phyloP scores from a whole-genome alignment of 2,329 filamentous ascomycete species.

The Aureobasidium sp. region DNA sequence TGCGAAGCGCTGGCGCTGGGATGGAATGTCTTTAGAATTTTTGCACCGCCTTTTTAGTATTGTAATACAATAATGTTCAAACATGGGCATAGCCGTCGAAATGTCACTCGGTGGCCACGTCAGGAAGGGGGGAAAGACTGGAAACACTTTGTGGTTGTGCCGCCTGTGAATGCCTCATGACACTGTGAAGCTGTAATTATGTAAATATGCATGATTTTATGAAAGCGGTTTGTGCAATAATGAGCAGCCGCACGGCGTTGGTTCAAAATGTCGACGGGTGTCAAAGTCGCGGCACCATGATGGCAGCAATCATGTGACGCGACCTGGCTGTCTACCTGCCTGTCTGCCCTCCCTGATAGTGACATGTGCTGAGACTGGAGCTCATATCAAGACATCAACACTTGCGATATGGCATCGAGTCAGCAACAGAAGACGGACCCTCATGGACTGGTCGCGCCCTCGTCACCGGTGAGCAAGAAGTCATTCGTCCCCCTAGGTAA shows the following conservation, averaged over 20 bases:
- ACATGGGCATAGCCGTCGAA: no score
- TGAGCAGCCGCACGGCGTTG: no score
- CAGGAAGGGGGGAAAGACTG: no score
- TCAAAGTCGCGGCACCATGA: no score
- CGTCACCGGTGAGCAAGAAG: conserved; percentile 9
- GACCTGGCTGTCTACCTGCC: background rate
- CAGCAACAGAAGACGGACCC: conserved; percentile 15
- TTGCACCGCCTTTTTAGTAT: background rate
- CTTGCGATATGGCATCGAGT: conserved; percentile 2
- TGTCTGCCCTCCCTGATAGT: background rate
- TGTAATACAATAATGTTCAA: no score
- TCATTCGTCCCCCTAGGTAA: conserved; percentile 18
- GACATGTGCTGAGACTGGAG: no score
- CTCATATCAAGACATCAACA: background rate
- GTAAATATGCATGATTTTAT: no score
- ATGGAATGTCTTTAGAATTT: background rate
- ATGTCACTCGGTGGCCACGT: no score
- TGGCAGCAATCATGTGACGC: conserved; percentile 10
- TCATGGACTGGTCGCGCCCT: background rate
- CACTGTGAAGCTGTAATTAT: background rate
- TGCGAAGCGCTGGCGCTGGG: conserved; percentile 1
- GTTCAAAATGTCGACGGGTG: no score
- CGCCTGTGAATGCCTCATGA: no score
- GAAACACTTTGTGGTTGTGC: no score
- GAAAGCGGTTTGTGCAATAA: no score